Evolutionary conservation across 2,329 filamentous ascomycete genomes (phyloP).

Genomic region (Xylaria sp.): DNA sequence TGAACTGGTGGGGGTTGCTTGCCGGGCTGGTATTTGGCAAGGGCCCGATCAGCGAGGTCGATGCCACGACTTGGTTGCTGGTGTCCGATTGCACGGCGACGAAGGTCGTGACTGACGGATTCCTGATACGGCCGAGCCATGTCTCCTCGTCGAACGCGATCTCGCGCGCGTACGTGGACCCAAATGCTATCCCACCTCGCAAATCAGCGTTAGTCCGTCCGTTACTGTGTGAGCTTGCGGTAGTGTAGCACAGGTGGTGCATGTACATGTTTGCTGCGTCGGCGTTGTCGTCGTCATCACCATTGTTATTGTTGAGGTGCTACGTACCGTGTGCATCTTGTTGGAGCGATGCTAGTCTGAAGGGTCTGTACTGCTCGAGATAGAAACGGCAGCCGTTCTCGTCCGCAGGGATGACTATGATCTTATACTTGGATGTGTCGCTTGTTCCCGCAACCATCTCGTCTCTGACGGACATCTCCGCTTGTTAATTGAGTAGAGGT

Average conservation of each 20-base stretch:
- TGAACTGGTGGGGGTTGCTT: slow-evolving; percentile 39
- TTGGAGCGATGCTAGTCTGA: slow-evolving; percentile 46
- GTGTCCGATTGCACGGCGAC: slow-evolving; percentile 43
- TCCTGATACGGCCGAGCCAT: slow-evolving; percentile 52
- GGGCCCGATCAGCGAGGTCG: slow-evolving; percentile 49
- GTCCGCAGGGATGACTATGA: slow-evolving; percentile 41
- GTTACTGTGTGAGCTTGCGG: slow-evolving; percentile 12
- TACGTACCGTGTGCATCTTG: slow-evolving; percentile 45
- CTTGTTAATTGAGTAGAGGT: background rate
- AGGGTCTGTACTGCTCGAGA: slow-evolving; percentile 46
- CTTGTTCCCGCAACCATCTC: slow-evolving; percentile 29
- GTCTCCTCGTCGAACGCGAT: slow-evolving; percentile 49
- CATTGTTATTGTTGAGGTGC: slow-evolving; percentile 6
- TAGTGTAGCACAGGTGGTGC: background rate
- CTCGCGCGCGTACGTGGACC: slow-evolving; percentile 53
- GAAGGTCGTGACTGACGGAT: slow-evolving; percentile 51
- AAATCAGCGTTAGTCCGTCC: slow-evolving; percentile 28
- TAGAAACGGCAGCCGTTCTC: slow-evolving; percentile 45
- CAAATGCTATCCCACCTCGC: slow-evolving; percentile 46
- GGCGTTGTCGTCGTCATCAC: slow-evolving; percentile 1
- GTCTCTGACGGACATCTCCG: slow-evolving; percentile 15
- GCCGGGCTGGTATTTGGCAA: slow-evolving; percentile 40
- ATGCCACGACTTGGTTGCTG: slow-evolving; percentile 46
- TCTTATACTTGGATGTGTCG: slow-evolving; percentile 36
- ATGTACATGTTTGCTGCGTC: slow-evolving; percentile 27